Conservation (phyloP, 2,329 filamentous ascomycete genomes). For the Claviceps paspali region DNA sequence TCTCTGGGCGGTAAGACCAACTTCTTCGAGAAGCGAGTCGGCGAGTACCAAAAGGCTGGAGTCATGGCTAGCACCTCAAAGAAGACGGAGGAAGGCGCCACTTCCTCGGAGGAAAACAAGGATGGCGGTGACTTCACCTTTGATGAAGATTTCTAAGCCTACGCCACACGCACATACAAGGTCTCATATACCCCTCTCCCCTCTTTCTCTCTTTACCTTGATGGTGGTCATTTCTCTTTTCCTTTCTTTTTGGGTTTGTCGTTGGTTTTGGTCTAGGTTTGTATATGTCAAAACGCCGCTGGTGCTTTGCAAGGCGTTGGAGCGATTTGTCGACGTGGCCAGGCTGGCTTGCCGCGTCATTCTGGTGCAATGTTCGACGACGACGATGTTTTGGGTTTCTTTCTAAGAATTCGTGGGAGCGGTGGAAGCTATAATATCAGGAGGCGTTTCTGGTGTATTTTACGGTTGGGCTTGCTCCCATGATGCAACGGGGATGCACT, state of each 20-base stretch:
- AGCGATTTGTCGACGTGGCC: constrained; percentile 1
- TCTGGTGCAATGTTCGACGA: neutral
- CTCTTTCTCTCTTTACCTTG: too few relatives aligned
- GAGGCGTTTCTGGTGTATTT: constrained; percentile 9
- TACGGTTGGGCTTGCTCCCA: neutral
- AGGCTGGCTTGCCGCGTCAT: neutral
- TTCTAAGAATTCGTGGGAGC: constrained; percentile 4
- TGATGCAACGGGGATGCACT: neutral
- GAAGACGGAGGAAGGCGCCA: constrained; percentile 46
- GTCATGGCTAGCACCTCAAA: constrained; percentile 78
- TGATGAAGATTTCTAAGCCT: constrained; percentile 83
- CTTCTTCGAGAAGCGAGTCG: constrained; percentile 99
- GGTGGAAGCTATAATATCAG: constrained; percentile 5
- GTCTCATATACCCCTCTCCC: constrained; percentile 11
- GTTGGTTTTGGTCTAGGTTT: neutral
- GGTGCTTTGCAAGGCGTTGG: constrained; percentile 2
- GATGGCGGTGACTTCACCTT: constrained; percentile 73
- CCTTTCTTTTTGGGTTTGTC: constrained; percentile 6
- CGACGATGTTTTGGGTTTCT: too few relatives aligned
- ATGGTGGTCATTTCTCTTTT: too few relatives aligned
- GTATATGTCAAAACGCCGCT: constrained; percentile 12
- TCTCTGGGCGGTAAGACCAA: constrained; percentile 98
- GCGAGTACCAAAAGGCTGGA: constrained; percentile 98
- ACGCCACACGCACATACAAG: constrained; percentile 4
- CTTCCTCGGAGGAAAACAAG: constrained; percentile 29